Evolutionary conservation across 331 rosid genomes (phyloP).

Genomic region (Quercus tomentella): DNA sequence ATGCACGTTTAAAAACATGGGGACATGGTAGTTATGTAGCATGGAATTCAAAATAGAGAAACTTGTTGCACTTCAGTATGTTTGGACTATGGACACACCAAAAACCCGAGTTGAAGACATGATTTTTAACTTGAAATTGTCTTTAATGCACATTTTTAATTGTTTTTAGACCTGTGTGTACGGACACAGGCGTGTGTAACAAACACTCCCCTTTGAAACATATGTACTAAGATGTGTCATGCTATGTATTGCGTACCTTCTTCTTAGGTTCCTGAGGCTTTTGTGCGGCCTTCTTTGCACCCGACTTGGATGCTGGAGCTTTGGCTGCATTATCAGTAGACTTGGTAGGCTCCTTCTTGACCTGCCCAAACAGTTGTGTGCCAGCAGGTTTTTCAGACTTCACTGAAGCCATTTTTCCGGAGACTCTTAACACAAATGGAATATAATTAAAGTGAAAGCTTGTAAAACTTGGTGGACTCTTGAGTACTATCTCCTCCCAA

Average conservation of each 20-base stretch:
- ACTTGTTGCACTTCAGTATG: no score
- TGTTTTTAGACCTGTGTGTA: no score
- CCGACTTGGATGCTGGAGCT: conserved; percentile 46
- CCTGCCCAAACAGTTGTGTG: conserved; percentile 55
- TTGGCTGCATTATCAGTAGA: conserved; percentile 39
- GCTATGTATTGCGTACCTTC: conserved; percentile 29
- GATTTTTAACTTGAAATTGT: no score
- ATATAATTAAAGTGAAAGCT: not conserved
- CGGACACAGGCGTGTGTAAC: no score
- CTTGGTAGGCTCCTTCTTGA: conserved; percentile 58
- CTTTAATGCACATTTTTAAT: no score
- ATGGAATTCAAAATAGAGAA: no score
- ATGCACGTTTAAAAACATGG: no score
- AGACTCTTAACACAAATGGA: conserved; percentile 5
- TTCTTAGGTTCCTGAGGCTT: conserved; percentile 61
- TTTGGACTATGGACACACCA: no score
- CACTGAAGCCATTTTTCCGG: conserved; percentile 47
- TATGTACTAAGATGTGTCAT: no score
- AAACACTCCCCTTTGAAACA: no score
- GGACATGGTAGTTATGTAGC: no score
- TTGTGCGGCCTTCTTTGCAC: conserved; percentile 50
- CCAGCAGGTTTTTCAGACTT: conserved; percentile 54
- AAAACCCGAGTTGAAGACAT: no score
- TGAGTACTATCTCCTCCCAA: not conserved
- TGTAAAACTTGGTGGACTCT: not conserved